phyloP scores from a whole-genome alignment of 257 asterid species.

The Apocynum venetum region DNA sequence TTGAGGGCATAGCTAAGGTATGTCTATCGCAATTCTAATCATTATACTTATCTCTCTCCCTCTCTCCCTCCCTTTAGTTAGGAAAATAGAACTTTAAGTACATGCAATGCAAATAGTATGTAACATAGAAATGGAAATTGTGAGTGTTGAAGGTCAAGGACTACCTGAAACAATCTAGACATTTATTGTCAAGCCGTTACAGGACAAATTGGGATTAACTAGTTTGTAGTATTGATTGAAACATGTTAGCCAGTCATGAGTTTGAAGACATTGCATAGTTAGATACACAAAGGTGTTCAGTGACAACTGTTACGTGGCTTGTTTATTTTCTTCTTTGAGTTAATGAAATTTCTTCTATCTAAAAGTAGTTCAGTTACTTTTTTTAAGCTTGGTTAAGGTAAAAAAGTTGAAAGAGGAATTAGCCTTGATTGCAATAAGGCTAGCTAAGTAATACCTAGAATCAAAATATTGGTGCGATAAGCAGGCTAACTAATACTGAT shows the following conservation, averaged over 20 bases:
- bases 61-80: background rate
- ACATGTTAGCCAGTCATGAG: background rate
- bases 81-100: background rate
- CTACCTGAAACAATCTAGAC: background rate
- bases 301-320: background rate
- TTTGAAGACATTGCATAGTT: background rate
- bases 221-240: background rate
- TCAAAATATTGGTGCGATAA: background rate
- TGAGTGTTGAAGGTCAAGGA: background rate
- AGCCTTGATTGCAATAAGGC: background rate
- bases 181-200: background rate
- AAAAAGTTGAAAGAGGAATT: background rate
- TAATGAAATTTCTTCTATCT: background rate
- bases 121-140: background rate
- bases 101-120: background rate
- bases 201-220: background rate
- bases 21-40: conserved; percentile 22
- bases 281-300: background rate
- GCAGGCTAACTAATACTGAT: background rate
- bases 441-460: background rate
- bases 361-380: background rate
- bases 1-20: conserved; percentile 98
- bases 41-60: background rate
- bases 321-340: background rate
- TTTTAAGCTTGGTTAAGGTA: background rate